Conservation (phyloP, 2,329 filamentous ascomycete genomes). For the Aspergillus sp. region DNA sequence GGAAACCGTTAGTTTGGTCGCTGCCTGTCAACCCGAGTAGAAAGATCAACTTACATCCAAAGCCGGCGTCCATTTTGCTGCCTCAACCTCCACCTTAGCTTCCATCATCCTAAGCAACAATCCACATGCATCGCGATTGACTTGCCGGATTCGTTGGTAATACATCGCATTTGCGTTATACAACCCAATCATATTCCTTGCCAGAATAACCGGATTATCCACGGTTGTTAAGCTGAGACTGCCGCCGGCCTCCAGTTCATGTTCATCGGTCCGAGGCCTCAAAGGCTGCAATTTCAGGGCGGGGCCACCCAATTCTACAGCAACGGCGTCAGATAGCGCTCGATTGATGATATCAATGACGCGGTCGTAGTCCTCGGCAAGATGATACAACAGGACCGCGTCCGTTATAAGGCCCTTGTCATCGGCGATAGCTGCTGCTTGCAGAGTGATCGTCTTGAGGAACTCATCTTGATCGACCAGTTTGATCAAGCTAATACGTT, state of each 20-base stretch:
- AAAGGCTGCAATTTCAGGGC: constrained; percentile 76
- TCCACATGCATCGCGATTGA: constrained; percentile 60
- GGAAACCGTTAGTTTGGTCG: constrained; percentile 13
- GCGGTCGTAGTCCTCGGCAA: constrained; percentile 92
- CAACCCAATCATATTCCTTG: constrained; percentile 62
- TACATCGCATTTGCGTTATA: constrained; percentile 65
- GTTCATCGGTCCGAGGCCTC: constrained; percentile 62
- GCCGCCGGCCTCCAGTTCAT: constrained; percentile 35
- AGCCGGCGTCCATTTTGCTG: constrained; percentile 60
- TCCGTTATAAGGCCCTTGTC: constrained; percentile 92
- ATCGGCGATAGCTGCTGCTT: constrained; percentile 89
- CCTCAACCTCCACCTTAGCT: constrained; percentile 61
- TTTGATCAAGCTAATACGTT: constrained; percentile 78
- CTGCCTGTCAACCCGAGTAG: neutral
- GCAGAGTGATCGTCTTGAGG: constrained; percentile 85
- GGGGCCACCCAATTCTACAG: constrained; percentile 80
- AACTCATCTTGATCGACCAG: constrained; percentile 80
- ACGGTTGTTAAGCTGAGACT: constrained; percentile 65
- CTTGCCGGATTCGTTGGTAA: constrained; percentile 59
- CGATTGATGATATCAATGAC: constrained; percentile 90
- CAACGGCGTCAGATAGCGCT: constrained; percentile 84
- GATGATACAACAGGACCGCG: constrained; percentile 89
- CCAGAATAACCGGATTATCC: constrained; percentile 66
- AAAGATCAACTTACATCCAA: constrained; percentile 60
- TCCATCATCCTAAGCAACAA: constrained; percentile 62